A percentile compares a stretch with the other conserved stretches of the same genome.
phyloP scores from a whole-genome alignment of 1,284 basidiomycete genomes.

The Ganoderma leucocontextum region DNA sequence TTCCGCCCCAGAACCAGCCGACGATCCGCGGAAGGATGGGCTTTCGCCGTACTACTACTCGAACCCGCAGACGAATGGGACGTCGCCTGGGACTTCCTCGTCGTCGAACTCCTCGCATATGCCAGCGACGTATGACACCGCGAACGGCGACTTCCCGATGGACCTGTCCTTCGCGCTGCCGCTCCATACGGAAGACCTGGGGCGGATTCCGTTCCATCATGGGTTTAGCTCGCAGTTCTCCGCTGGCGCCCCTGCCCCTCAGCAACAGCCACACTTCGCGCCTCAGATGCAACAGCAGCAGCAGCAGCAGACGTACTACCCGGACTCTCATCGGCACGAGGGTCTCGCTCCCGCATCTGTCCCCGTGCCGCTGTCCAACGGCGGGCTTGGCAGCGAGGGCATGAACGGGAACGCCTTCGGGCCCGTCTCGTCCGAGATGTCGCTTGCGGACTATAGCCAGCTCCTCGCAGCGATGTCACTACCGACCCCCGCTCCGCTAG shows the following conservation, averaged over 20 bases:
- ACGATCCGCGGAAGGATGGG: not conserved
- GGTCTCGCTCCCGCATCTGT: not conserved
- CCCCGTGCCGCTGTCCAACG: not conserved
- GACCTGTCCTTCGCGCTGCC: constrained; percentile 25
- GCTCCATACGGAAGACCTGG: constrained; percentile 27
- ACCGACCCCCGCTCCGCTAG: not conserved
- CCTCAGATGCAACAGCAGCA: not conserved
- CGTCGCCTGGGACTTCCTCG: not conserved
- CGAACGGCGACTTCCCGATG: not conserved
- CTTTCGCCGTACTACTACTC: not conserved
- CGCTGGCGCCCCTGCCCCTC: no score
- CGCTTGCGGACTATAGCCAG: constrained; percentile 14
- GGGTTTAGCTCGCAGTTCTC: constrained; percentile 21
- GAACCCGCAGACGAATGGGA: not conserved
- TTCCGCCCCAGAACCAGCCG: not conserved
- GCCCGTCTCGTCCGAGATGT: constrained; percentile 2
- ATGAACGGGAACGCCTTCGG: not conserved
- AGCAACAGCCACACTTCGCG: not conserved
- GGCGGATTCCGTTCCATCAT: constrained; percentile 25
- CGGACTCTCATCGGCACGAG: not conserved
- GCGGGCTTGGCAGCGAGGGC: not conserved
- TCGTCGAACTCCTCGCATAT: not conserved
- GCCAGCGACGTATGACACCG: not conserved
- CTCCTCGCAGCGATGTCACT: constrained; percentile 15
- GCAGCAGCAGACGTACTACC: not conserved